phyloP scores from a whole-genome alignment of 2,329 filamentous ascomycete genomes.

The Diplodia intermedia region DNA sequence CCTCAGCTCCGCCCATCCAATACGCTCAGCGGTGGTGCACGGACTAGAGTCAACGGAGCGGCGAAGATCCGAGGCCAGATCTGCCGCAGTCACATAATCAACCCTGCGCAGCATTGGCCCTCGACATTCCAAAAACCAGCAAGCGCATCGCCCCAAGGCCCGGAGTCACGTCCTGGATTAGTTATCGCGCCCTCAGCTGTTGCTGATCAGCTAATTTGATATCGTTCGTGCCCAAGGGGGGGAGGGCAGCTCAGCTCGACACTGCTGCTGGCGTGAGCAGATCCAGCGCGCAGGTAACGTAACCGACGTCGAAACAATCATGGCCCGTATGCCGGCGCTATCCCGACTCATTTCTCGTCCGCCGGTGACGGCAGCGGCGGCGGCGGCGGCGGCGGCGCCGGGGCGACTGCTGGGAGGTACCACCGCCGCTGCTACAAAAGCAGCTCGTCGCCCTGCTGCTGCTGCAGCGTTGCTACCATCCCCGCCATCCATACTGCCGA shows the following conservation, averaged over 20 bases:
- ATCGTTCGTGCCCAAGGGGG: not conserved
- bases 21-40: not conserved
- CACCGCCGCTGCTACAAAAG: constrained; percentile 17
- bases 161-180: constrained; percentile 12
- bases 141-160: not conserved
- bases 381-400: constrained; percentile 19
- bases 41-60: constrained; percentile 8
- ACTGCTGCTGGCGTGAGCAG: not conserved
- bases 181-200: constrained; percentile 9
- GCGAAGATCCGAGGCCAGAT: constrained; percentile 25
- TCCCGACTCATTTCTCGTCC: constrained; percentile 24
- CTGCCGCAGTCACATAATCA: constrained; percentile 25
- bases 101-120: constrained; percentile 1
- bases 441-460: no score
- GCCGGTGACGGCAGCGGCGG: constrained; percentile 10
- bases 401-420: constrained; percentile 10
- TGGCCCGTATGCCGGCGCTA: constrained; percentile 23
- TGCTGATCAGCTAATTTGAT: not conserved
- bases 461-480: no score
- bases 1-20: not conserved
- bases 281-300: not conserved
- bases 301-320: not conserved
- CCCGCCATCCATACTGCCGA: not conserved
- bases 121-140: constrained; percentile 13
- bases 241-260: not conserved